Evolutionary conservation across 768 basidiomycete genomes (phyloP), one percentile per base, ranked within the genome.

Genomic region (Leccinum boreale): DNA sequence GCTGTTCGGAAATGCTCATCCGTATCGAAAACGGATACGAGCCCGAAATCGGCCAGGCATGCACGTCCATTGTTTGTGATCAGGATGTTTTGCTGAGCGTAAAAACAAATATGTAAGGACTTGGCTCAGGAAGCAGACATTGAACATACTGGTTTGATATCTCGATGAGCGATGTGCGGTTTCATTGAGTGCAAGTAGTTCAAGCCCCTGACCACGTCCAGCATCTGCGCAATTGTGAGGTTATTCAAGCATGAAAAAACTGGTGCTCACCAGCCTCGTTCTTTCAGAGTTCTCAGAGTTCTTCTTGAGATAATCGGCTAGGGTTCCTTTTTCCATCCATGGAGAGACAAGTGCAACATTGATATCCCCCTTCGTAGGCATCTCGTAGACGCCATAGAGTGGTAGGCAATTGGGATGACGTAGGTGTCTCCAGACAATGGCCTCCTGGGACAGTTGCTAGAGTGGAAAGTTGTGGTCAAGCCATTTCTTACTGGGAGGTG

Each of bases 41-140:
- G 68, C 15, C 81, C 81, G 53, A 83, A 82, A 62, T 83, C 81
- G 26, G 81, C 76, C 3, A 83, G 69, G 53, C 79, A 80, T 10
- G 81, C 81, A 24, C 70, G 67, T 14, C 73, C 73, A 12, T 69
- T 59, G 4, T 62, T 67, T 4, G 77, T 77, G n/a, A 83, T 72
- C 19, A 83, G 72, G 47, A 83, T 78, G 55, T 83, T 82, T 14
- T 73, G 76, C 80, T 80, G 56, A 1, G 17, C 24, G 44, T 17
- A 65, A 66, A 21, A 64, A 21, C 63, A 33, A 69, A 44, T 47
- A 50, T n/a, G 23, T 44, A 7, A 35, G 42, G 11, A 45, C 10
- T 8, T 21, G n/a, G 47, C 26, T 44, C 7, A 29, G n/a, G 29
- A 5, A 31, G 29, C 35, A 33, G 17, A 28, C 4, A 12, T 26